Conservation (phyloP, 257 asterid species). For the Marsdenia floribunda region DNA sequence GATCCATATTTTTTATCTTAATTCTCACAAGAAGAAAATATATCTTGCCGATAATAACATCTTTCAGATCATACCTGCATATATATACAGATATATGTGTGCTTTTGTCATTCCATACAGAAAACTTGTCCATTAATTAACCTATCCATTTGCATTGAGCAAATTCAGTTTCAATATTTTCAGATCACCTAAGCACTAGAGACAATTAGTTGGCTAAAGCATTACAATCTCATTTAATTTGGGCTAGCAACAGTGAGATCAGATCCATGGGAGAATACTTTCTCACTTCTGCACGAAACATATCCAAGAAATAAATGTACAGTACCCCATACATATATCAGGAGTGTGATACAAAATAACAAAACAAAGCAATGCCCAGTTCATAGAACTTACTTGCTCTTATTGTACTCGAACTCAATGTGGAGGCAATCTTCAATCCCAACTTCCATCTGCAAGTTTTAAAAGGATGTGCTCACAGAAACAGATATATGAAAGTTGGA, state of each 20-base stretch:
- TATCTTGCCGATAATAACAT: slow-evolving; percentile 87
- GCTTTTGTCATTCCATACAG: slow-evolving; percentile 12
- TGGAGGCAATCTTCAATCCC: slow-evolving; percentile 99
- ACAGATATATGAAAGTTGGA: background rate
- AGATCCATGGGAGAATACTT: background rate
- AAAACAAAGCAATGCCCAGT: background rate
- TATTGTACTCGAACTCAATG: slow-evolving; percentile 95
- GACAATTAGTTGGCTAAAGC: background rate
- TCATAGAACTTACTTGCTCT: slow-evolving; percentile 72
- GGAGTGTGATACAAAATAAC: background rate
- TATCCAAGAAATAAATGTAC: background rate
- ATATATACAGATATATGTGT: background rate
- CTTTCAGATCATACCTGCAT: slow-evolving; percentile 94
- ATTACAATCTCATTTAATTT: background rate
- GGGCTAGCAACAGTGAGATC: background rate
- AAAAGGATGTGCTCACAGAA: slow-evolving; percentile 4
- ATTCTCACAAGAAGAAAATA: slow-evolving; percentile 94
- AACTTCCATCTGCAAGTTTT: slow-evolving; percentile 83
- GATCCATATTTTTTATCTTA: slow-evolving; percentile 97
- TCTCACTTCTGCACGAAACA: background rate
- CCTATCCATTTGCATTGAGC: background rate
- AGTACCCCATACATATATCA: background rate
- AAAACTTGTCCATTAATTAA: background rate
- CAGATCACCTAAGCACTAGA: background rate
- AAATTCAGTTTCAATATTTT: background rate